phyloP scores from a whole-genome alignment of 2,329 filamentous ascomycete genomes.

The Neopestalotiopsis sp. region DNA sequence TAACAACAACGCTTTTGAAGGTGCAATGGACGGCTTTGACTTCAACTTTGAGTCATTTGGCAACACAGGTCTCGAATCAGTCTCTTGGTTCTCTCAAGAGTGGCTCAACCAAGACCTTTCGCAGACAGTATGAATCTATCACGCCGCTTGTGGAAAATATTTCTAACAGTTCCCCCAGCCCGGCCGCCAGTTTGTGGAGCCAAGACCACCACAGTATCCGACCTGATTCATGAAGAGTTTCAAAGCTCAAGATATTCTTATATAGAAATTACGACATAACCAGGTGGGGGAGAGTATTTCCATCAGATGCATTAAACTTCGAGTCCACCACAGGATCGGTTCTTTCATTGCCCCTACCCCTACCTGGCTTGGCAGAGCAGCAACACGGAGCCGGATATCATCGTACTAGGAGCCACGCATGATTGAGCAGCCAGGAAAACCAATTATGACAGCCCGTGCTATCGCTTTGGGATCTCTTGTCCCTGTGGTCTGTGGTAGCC shows the following conservation, averaged over 20 bases:
- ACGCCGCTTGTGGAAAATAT: neutral
- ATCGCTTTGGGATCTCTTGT: no score
- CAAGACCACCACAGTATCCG: conserved; percentile 9
- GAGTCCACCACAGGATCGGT: no score
- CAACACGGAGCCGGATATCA: no score
- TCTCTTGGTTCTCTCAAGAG: conserved; percentile 39
- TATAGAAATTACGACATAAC: neutral
- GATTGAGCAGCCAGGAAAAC: no score
- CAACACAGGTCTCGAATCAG: conserved; percentile 37
- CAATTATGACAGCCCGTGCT: no score
- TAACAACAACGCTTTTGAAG: conserved; percentile 57
- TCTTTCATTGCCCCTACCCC: no score
- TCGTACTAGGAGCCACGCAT: no score
- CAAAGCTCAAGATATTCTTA: neutral
- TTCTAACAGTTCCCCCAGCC: conserved; percentile 16
- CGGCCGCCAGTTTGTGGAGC: neutral
- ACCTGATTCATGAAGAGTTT: neutral
- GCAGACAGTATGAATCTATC: conserved; percentile 31
- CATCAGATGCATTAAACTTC: no score
- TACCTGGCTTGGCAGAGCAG: no score
- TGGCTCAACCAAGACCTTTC: conserved; percentile 38
- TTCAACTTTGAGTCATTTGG: conserved; percentile 53
- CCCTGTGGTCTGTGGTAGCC: no score
- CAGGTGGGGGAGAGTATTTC: no score
- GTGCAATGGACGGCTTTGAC: conserved; percentile 52